These are phyloP conservation scores for Diplodia scrobiculata DNA, from an alignment of 2,329 filamentous ascomycete genomes.

Conservation along the genomic window DNA sequence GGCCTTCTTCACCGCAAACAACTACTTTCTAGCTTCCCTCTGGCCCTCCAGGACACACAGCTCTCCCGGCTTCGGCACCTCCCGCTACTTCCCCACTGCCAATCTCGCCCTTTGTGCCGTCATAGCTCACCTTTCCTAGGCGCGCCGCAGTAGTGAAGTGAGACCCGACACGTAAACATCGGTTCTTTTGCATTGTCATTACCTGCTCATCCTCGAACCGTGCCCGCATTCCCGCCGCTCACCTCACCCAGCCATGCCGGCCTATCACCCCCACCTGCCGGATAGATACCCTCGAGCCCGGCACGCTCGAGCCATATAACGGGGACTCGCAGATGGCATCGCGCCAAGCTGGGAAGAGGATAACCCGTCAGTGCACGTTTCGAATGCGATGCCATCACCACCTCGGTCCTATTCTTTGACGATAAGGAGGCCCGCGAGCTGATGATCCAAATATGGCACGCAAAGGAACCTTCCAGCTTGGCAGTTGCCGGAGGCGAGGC, in stretches of 20 bases:
- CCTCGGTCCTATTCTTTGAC: conserved; percentile 10
- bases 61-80: neutral
- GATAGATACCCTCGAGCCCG: neutral
- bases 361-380: neutral
- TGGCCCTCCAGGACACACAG: neutral
- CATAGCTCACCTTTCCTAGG: neutral
- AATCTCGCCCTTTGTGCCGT: neutral
- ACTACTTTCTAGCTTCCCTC: neutral
- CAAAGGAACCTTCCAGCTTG: conserved; percentile 14
- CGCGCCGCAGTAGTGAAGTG: neutral
- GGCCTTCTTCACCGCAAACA: neutral
- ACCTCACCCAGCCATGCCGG: neutral
- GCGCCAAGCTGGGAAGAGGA: conserved; percentile 2
- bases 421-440: neutral
- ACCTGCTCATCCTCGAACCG: neutral
- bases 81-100: neutral
- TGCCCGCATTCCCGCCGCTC: neutral
- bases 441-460: neutral
- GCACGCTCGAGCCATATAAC: neutral
- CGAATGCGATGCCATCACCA: neutral
- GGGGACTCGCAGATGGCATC: neutral
- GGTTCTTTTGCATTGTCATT: neutral
- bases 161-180: neutral
- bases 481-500: neutral
- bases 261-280: neutral